Evolutionary conservation across 2,329 filamentous ascomycete genomes (phyloP), one percentile per base, ranked within the genome.

Genomic region (Aspergillus felis): DNA sequence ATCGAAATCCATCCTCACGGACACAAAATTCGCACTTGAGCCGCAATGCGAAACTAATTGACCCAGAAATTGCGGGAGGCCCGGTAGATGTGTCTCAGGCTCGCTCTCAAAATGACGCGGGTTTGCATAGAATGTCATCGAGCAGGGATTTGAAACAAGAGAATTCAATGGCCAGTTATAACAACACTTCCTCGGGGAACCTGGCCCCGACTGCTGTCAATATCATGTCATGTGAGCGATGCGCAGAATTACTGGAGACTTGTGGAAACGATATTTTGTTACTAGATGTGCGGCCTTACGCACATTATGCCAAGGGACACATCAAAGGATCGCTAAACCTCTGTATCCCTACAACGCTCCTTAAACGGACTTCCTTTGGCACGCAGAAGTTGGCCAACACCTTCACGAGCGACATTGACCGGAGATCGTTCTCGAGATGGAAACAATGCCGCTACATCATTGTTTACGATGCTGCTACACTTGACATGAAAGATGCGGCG

Each of bases 291-390:
- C 86, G 94, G 42, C 92, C 95, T 0, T 90, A 88, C 28, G 91
- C 92, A 22, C 91, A 93, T 63, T 97, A 89, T 69, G 83, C 87
- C 0, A 81, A 84, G 49, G 87, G 89, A 24, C 86, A 90, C 29
- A 89, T 97, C 55, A 78, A 81, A 51, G 87, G 88, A n/a, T 91
- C 93, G 0, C 77, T 99, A 32, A 97, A 95, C 70, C 79, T 99
- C 4, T 97, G 94, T 70, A 96, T 97, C 59, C 94, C 94, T 0
- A 97, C 94, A 0, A 97, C 93, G 0, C 78, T 99, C 14, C 77
- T 99, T 20, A 97, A 97, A 74, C 83, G 94, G 51, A 87, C 91
- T 0, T 95, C 92, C 0, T 97, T 95, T 74, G 93, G 93, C 65
- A 84, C 96, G 12, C 82, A 92, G 61, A 97, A 95, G 70, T 79